Percentiles rank a stretch among this genome's conserved stretches.
Evolutionary conservation across 257 asterid species (phyloP).

Genomic region (Marsdenia floribunda): DNA sequence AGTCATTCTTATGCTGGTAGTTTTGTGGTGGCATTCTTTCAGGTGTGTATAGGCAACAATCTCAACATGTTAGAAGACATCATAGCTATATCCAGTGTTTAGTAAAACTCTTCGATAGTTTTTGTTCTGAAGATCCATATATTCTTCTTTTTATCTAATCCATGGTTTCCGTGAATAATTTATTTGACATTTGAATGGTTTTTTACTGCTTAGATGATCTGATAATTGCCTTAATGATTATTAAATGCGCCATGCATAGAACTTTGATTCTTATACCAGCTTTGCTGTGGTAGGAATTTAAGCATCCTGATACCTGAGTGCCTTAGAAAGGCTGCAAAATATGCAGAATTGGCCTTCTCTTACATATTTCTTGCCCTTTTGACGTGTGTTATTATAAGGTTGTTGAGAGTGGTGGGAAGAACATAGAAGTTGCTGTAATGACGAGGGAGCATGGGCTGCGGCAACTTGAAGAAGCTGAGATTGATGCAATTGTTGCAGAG

Average conservation of each 20-base stretch:
- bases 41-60: not conserved
- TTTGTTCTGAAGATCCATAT: not conserved
- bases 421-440: conserved; percentile 95
- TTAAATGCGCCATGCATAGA: not conserved
- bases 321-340: not conserved
- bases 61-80: not conserved
- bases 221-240: not conserved
- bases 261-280: not conserved
- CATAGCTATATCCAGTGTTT: not conserved
- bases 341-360: not conserved
- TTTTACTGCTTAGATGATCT: not conserved
- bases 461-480: conserved; percentile 94
- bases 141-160: not conserved
- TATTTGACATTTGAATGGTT: not conserved
- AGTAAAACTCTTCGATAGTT: not conserved
- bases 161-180: not conserved
- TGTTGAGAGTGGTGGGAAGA: conserved; percentile 97
- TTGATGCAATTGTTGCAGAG: conserved; percentile 79
- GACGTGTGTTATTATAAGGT: conserved; percentile 22
- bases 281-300: not conserved
- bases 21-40: not conserved
- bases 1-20: not conserved
- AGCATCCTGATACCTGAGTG: no score
- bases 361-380: not conserved
- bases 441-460: conserved; percentile 66